phyloP scores from a whole-genome alignment of 169 alveolate genomes.

The Blepharisma undulans region DNA sequence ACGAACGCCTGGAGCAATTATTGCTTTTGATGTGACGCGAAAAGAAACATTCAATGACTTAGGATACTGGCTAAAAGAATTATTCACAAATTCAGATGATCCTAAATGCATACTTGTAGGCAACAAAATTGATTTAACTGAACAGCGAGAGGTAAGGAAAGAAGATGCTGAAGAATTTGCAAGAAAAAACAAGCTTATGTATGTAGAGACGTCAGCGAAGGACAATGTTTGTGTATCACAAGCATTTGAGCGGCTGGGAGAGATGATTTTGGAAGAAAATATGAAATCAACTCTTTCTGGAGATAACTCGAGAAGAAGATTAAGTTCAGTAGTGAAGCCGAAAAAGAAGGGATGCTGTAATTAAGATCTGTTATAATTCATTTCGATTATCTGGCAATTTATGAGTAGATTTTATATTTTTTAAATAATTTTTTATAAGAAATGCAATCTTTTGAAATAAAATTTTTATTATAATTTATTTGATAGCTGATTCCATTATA shows the following conservation, averaged over 20 bases:
- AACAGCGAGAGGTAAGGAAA: constrained; percentile 26
- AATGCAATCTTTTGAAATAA: neutral
- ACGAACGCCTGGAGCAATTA: constrained; percentile 66
- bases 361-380: neutral
- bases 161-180: constrained; percentile 53
- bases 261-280: constrained; percentile 17
- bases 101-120: constrained; percentile 67
- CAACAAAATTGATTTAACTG: constrained; percentile 73
- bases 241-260: constrained; percentile 41
- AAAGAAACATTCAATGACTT: constrained; percentile 62
- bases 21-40: constrained; percentile 68
- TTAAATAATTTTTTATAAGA: too few species aligned
- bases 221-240: constrained; percentile 18
- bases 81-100: constrained; percentile 63
- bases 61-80: constrained; percentile 61
- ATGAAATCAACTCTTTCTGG: neutral
- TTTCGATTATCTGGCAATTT: neutral
- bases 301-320: neutral
- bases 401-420: neutral
- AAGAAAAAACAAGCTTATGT: neutral
- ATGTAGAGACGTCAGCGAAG: constrained; percentile 44
- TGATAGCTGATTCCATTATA: neutral
- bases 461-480: too few species aligned
- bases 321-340: neutral
- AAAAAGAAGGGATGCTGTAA: neutral